Percentiles rank a stretch among this genome's conserved stretches.
These are phyloP conservation scores for Arthrobotrys pseudoclavata DNA, from an alignment of 2,329 filamentous ascomycete genomes.

Conservation along the genomic window DNA sequence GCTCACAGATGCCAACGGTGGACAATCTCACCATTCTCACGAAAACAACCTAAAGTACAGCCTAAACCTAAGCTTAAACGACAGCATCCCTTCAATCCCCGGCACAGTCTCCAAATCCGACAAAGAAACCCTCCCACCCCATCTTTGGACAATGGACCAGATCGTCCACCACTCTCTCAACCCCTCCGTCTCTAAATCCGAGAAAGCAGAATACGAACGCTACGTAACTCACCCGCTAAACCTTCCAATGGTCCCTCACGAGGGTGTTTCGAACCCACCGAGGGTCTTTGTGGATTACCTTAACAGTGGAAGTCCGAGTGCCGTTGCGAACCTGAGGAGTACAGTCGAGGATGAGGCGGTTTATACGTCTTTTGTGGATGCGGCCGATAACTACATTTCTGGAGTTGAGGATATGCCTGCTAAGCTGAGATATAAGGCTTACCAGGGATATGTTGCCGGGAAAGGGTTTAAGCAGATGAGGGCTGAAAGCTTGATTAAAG, in stretches of 20 bases:
- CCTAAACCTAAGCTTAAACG: conserved; percentile 49
- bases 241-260: conserved; percentile 81
- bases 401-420: conserved; percentile 82
- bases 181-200: conserved; percentile 80
- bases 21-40: conserved; percentile 68
- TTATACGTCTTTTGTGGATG: conserved; percentile 81
- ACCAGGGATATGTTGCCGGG: conserved; percentile 84
- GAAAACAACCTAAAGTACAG: conserved; percentile 63
- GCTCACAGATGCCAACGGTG: conserved; percentile 66
- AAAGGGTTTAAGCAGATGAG: conserved; percentile 62
- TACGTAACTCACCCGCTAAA: conserved; percentile 92
- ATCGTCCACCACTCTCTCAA: conserved; percentile 88
- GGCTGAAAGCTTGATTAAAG: conserved; percentile 52
- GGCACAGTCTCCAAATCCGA: conserved; percentile 45
- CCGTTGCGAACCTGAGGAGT: conserved; percentile 67
- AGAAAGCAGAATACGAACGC: conserved; percentile 86
- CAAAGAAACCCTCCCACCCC: conserved; percentile 41
- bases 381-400: conserved; percentile 85
- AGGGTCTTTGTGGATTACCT: conserved; percentile 67
- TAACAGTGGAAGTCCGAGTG: conserved; percentile 58
- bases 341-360: conserved; percentile 77
- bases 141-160: conserved; percentile 82
- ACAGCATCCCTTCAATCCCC: conserved; percentile 48
- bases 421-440: conserved; percentile 97
- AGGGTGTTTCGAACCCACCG: conserved; percentile 65